phyloP scores from a whole-genome alignment of 2,329 filamentous ascomycete species.

The Bimuria novae-zelandiae region DNA sequence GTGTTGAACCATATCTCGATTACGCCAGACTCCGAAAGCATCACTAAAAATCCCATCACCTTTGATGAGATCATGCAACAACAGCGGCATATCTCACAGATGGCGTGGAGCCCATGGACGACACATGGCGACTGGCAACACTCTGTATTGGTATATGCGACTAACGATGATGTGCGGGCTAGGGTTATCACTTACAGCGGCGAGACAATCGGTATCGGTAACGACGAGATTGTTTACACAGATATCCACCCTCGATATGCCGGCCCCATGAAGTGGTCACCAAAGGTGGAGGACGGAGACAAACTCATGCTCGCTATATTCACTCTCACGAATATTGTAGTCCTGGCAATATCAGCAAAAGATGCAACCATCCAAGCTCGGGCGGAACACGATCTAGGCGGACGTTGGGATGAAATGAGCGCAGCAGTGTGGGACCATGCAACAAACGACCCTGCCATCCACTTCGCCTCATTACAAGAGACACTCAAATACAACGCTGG shows the following conservation, averaged over 20 bases:
- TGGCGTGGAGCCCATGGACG: slow-evolving; percentile 50
- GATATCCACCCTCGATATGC: slow-evolving; percentile 27
- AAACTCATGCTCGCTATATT: slow-evolving; percentile 40
- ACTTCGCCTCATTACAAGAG: slow-evolving; percentile 46
- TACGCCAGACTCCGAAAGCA: slow-evolving; percentile 14
- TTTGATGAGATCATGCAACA: slow-evolving; percentile 40
- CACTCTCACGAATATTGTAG: slow-evolving; percentile 30
- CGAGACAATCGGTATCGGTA: slow-evolving; percentile 21
- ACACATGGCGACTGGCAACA: slow-evolving; percentile 16
- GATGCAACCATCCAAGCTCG: slow-evolving; percentile 29
- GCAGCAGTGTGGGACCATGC: slow-evolving; percentile 40
- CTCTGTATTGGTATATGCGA: slow-evolving; percentile 44
- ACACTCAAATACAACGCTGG: slow-evolving; percentile 38
- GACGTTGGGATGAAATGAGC: slow-evolving; percentile 49
- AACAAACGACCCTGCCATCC: slow-evolving; percentile 27
- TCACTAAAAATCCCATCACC: slow-evolving; percentile 18
- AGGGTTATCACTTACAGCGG: slow-evolving; percentile 24
- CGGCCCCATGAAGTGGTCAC: slow-evolving; percentile 38
- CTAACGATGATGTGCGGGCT: slow-evolving; percentile 38
- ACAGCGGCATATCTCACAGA: slow-evolving; percentile 39
- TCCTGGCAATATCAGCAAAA: slow-evolving; percentile 26
- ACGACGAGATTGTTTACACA: slow-evolving; percentile 29
- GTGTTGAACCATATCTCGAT: slow-evolving; percentile 34
- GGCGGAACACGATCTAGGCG: slow-evolving; percentile 42
- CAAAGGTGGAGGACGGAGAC: slow-evolving; percentile 17